Conservation (phyloP, 2,329 filamentous ascomycete species). For the Venturia asperata region DNA sequence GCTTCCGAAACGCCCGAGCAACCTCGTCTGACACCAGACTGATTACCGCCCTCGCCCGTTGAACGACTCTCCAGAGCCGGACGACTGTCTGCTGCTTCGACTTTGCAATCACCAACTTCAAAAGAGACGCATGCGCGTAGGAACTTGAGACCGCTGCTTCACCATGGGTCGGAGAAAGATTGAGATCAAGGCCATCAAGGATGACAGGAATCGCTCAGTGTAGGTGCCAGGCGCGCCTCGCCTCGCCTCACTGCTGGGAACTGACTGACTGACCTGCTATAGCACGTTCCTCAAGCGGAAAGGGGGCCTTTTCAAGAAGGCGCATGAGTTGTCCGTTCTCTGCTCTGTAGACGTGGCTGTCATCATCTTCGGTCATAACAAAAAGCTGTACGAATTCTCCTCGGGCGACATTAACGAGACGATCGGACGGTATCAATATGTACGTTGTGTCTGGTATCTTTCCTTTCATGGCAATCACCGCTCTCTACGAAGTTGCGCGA, state of each 20-base stretch:
- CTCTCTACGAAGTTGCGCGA: constrained; percentile 19
- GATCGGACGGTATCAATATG: constrained; percentile 81
- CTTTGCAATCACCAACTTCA: not conserved
- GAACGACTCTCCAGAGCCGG: not conserved
- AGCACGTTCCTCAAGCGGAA: constrained; percentile 99
- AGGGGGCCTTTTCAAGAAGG: constrained; percentile 98
- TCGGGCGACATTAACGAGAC: constrained; percentile 90
- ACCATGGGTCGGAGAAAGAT: constrained; percentile 97
- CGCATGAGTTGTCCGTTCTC: constrained; percentile 93
- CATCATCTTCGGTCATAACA: constrained; percentile 97
- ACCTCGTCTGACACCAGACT: constrained; percentile 5
- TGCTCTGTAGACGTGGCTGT: constrained; percentile 98
- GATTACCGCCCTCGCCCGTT: not conserved
- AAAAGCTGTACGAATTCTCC: constrained; percentile 97
- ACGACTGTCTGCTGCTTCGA: not conserved
- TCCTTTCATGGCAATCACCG: not conserved
- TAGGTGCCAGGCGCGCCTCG: constrained; percentile 47
- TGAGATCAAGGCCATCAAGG: constrained; percentile 99
- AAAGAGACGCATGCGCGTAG: not conserved
- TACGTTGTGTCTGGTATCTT: not conserved
- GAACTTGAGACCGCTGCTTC: not conserved
- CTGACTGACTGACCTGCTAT: constrained; percentile 25
- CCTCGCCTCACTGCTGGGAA: constrained; percentile 21
- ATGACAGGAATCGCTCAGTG: constrained; percentile 96
- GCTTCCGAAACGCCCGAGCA: constrained; percentile 9